Percentiles rank a stretch among this genome's conserved stretches.
phyloP scores from a whole-genome alignment of 108 stramenopile genomes.

The Epithemia pelagica region DNA sequence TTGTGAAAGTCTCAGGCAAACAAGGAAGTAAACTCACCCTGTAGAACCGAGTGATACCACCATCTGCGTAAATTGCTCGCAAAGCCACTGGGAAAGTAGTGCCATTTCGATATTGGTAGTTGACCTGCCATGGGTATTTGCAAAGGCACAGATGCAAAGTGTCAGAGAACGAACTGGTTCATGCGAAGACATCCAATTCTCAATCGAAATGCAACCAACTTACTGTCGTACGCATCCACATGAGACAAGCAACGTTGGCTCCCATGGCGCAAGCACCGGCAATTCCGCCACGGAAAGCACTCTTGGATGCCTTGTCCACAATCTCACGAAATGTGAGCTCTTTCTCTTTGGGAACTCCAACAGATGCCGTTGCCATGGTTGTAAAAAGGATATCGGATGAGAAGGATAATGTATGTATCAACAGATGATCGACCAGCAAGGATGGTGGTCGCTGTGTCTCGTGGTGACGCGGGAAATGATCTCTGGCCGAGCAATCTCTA shows the following conservation, averaged over 20 bases:
- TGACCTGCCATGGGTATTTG: constrained; percentile 71
- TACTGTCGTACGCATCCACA: constrained; percentile 85
- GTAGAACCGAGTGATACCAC: constrained; percentile 95
- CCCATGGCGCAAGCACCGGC: constrained; percentile 85
- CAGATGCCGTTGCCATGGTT: not conserved
- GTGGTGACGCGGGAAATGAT: no score
- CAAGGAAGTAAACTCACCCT: no score
- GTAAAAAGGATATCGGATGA: no score
- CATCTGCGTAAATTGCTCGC: constrained; percentile 89
- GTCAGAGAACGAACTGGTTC: not conserved
- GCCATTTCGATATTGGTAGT: constrained; percentile 99
- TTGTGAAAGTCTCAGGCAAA: no score
- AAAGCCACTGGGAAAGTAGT: constrained; percentile 84
- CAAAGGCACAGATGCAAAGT: constrained; percentile 6
- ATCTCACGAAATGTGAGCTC: constrained; percentile 49
- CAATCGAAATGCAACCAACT: not conserved
- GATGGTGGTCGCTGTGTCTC: no score
- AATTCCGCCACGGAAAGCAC: constrained; percentile 75
- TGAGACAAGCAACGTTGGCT: constrained; percentile 79
- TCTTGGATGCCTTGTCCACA: constrained; percentile 52
- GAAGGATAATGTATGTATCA: no score
- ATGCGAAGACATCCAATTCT: not conserved
- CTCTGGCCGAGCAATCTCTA: no score
- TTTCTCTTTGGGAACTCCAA: constrained; percentile 17
- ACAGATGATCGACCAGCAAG: no score